These are phyloP conservation scores for Pythium sp. DNA, from an alignment of 352 stramenopile genomes.

Conservation along the genomic window DNA sequence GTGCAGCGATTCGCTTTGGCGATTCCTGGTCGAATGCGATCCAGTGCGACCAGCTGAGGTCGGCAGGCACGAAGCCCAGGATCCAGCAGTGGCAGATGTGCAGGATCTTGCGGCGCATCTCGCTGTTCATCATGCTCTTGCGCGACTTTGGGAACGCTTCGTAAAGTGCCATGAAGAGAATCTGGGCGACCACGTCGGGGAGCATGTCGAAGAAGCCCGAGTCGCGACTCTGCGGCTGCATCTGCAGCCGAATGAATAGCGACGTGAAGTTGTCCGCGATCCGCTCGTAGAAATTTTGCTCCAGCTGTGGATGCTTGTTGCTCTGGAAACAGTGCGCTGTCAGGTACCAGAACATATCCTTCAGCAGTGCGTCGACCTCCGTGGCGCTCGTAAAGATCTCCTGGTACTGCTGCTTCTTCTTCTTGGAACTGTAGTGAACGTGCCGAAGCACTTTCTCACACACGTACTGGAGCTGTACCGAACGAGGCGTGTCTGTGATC, in stretches of 20 bases:
- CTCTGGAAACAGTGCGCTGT: constrained; percentile 59
- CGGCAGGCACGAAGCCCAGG: constrained; percentile 49
- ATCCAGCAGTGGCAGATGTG: constrained; percentile 64
- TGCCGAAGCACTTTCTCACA: constrained; percentile 52
- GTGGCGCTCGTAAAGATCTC: constrained; percentile 36
- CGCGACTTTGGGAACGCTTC: constrained; percentile 70
- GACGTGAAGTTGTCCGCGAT: constrained; percentile 70
- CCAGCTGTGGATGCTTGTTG: constrained; percentile 33
- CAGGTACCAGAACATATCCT: constrained; percentile 79
- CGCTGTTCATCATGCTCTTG: constrained; percentile 34
- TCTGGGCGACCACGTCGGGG: constrained; percentile 55
- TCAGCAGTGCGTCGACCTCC: constrained; percentile 57
- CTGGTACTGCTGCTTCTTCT: constrained; percentile 36
- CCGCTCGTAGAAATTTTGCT: constrained; percentile 49
- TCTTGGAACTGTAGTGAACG: constrained; percentile 28
- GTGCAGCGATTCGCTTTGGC: constrained; percentile 49
- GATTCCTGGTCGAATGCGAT: constrained; percentile 53
- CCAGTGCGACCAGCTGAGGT: constrained; percentile 53
- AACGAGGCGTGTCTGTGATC: constrained; percentile 48
- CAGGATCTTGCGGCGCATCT: constrained; percentile 39
- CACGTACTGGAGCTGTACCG: constrained; percentile 45
- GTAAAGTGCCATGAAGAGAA: constrained; percentile 64
- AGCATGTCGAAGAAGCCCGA: constrained; percentile 54
- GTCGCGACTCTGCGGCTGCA: constrained; percentile 43
- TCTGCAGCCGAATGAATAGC: constrained; percentile 62